Percentiles rank a stretch among this genome's conserved stretches.
phyloP scores from a whole-genome alignment of 2,329 filamentous ascomycete species.

The Fusarium temperatum region DNA sequence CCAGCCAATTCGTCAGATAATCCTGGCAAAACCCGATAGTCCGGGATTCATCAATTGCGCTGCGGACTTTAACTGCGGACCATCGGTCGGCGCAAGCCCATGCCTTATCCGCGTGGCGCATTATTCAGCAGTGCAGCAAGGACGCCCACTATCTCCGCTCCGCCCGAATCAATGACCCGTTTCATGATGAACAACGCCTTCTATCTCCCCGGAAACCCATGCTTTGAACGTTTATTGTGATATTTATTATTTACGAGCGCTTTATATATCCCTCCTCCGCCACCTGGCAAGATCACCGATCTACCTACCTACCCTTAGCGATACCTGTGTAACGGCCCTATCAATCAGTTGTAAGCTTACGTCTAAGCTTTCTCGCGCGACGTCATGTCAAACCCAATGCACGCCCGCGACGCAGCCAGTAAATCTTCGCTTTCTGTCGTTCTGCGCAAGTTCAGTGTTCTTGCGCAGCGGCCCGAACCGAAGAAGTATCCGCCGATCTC shows the following conservation, averaged over 20 bases:
- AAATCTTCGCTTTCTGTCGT: constrained; percentile 24
- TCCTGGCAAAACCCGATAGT: neutral
- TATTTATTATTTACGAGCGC: neutral
- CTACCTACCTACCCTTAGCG: neutral
- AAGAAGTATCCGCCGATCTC: constrained; percentile 43
- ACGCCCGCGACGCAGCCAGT: constrained; percentile 1
- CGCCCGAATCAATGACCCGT: constrained; percentile 11
- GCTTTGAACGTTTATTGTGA: neutral
- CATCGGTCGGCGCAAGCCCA: constrained; percentile 6
- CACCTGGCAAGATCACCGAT: neutral
- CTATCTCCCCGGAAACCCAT: neutral
- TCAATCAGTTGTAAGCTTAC: constrained; percentile 20
- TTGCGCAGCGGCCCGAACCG: constrained; percentile 28
- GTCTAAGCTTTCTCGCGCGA: neutral
- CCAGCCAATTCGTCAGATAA: neutral
- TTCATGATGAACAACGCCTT: neutral
- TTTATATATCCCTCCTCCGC: neutral
- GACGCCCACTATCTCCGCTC: constrained; percentile 27
- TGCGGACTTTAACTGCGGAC: constrained; percentile 26
- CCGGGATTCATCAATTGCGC: neutral
- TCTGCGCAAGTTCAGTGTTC: constrained; percentile 39
- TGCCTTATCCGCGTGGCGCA: neutral
- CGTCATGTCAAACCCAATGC: constrained; percentile 26
- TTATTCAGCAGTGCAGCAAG: constrained; percentile 28
- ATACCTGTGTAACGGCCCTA: neutral